phyloP scores from a whole-genome alignment of 768 basidiomycete genomes.

The Lanmaoa pseudosensibilis region DNA sequence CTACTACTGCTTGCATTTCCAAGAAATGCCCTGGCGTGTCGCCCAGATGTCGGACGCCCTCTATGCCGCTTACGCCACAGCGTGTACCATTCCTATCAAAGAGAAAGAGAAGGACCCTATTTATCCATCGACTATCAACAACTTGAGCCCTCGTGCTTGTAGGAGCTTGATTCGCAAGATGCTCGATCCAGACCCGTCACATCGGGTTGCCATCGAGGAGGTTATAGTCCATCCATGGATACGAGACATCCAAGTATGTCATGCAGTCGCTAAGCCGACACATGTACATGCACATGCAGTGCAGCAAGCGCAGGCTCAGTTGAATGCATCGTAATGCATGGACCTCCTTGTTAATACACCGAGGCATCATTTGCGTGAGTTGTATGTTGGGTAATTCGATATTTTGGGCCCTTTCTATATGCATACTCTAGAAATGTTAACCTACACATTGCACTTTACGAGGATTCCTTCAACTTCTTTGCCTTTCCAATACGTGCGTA shows the following conservation, averaged over 20 bases:
- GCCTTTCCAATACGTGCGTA: slow-evolving; percentile 13
- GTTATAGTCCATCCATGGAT: slow-evolving; percentile 80
- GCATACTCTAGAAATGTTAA: slow-evolving; percentile 24
- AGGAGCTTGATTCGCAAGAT: slow-evolving; percentile 83
- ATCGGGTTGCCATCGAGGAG: slow-evolving; percentile 75
- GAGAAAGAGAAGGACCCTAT: slow-evolving; percentile 32
- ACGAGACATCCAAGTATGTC: slow-evolving; percentile 78
- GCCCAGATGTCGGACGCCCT: slow-evolving; percentile 82
- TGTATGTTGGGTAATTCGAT: neutral
- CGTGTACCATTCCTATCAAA: slow-evolving; percentile 35
- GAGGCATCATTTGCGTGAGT: neutral
- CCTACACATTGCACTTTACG: slow-evolving; percentile 11
- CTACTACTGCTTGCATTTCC: slow-evolving; percentile 98
- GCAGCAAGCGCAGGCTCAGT: slow-evolving; percentile 54
- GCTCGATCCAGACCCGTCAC: slow-evolving; percentile 91
- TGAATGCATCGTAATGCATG: slow-evolving; percentile 17
- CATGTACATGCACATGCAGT: slow-evolving; percentile 74
- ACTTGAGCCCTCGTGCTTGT: slow-evolving; percentile 84
- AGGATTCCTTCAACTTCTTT: slow-evolving; percentile 4
- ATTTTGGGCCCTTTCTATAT: slow-evolving; percentile 3
- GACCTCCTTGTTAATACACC: neutral
- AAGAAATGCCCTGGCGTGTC: slow-evolving; percentile 96
- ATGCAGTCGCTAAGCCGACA: slow-evolving; percentile 56
- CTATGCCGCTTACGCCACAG: slow-evolving; percentile 69
- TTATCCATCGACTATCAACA: slow-evolving; percentile 76